Conservation (phyloP, 75 land plant genomes). For the Pinus albicaulis region DNA sequence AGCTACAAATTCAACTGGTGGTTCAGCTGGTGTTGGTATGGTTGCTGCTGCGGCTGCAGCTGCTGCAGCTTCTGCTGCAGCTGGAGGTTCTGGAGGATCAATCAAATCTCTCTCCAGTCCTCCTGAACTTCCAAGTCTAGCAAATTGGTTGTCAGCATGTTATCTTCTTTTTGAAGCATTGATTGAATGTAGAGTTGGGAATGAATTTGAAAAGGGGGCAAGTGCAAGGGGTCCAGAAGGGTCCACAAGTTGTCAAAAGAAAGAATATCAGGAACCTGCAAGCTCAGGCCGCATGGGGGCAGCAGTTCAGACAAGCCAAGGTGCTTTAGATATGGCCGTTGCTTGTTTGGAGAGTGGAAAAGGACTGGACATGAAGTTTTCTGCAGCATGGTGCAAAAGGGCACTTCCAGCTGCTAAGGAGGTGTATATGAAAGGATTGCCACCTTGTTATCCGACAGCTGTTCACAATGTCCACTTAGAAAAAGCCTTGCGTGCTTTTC, state of each 20-base stretch:
- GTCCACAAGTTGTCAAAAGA: slow-evolving; percentile 1
- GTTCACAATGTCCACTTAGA: slow-evolving; percentile 75
- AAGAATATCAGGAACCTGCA: slow-evolving; percentile 4
- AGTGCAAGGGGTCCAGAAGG: slow-evolving; percentile 3
- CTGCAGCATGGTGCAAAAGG: slow-evolving; percentile 85
- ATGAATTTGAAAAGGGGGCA: slow-evolving; percentile 22
- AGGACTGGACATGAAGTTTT: slow-evolving; percentile 77
- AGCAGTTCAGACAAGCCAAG: slow-evolving; percentile 8
- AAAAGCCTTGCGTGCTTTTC: slow-evolving; percentile 71
- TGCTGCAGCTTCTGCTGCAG: slow-evolving; percentile 96
- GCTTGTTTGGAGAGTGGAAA: slow-evolving; percentile 63
- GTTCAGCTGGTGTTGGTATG: slow-evolving; percentile 94
- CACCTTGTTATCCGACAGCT: slow-evolving; percentile 82
- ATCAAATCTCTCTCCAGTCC: slow-evolving; percentile 33
- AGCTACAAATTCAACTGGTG: slow-evolving; percentile 54
- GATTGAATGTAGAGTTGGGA: slow-evolving; percentile 24
- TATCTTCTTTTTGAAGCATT: slow-evolving; percentile 54
- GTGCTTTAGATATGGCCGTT: slow-evolving; percentile 30
- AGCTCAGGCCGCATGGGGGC: slow-evolving; percentile 1
- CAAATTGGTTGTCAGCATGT: slow-evolving; percentile 68
- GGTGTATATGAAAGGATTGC: slow-evolving; percentile 81
- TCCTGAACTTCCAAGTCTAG: slow-evolving; percentile 86
- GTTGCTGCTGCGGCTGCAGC: slow-evolving; percentile 99
- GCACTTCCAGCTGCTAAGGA: slow-evolving; percentile 79
- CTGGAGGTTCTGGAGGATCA: slow-evolving; percentile 59